Conservation (phyloP, 768 basidiomycete species). For the Tulasnella sp. region DNA sequence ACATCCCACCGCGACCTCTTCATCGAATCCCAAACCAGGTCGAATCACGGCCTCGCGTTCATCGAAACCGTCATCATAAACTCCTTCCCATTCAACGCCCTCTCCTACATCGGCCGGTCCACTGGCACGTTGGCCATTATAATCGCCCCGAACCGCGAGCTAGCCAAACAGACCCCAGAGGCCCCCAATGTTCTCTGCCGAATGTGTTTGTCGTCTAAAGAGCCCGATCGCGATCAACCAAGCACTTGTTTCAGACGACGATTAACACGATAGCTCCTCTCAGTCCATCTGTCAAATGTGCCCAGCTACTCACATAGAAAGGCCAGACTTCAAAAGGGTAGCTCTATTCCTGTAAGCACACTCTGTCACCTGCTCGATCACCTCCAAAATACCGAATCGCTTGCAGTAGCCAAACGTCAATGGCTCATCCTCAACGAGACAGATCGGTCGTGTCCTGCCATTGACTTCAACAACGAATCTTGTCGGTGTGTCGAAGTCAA, state of each 20-base stretch:
- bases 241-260: constrained; percentile 34
- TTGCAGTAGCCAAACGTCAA: constrained; percentile 84
- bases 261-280: constrained; percentile 85
- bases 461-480: no score
- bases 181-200: constrained; percentile 76
- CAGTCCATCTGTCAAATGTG: constrained; percentile 89
- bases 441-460: constrained; percentile 78
- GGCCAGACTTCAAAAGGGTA: constrained; percentile 82
- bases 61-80: constrained; percentile 92
- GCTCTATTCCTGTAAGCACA: constrained; percentile 90
- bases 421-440: constrained; percentile 98
- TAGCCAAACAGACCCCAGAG: constrained; percentile 93
- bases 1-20: constrained; percentile 56
- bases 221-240: constrained; percentile 26
- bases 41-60: constrained; percentile 89
- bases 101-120: constrained; percentile 89
- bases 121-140: constrained; percentile 92
- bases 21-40: constrained; percentile 94
- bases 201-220: constrained; percentile 54
- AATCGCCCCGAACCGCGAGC: constrained; percentile 88
- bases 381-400: constrained; percentile 86
- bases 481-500: no score
- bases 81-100: constrained; percentile 74
- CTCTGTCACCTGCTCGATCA: constrained; percentile 94
- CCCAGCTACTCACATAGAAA: constrained; percentile 92